Evolutionary conservation across 129 eudicot genomes (phyloP).

Genomic region (Daucus carota): DH1_v3.0 NC_030383.2:5276001-5276500

Average conservation of each 20-base stretch:
- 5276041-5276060: too few species aligned
- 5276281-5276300: conserved; percentile 5
- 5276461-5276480: conserved; percentile 14
- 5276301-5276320: conserved; percentile 11
- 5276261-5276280: neutral
- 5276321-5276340: neutral
- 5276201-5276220: neutral
- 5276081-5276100: too few species aligned
- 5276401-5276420: conserved; percentile 15
- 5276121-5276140: too few species aligned
- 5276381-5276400: conserved; percentile 12
- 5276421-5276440: conserved; percentile 23
- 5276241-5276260: neutral
- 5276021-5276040: too few species aligned
- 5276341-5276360: neutral
- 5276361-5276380: neutral
- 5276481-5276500: conserved; percentile 21
- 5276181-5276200: neutral
- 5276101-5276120: too few species aligned
- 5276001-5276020: too few species aligned
- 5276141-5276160: too few species aligned
- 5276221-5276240: neutral
- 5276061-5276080: too few species aligned
- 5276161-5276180: neutral
- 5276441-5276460: conserved; percentile 13